Percentiles rank a stretch among this genome's conserved stretches.
These are phyloP conservation scores for Albatrellus sp. DNA, from an alignment of 1,284 basidiomycete species.

Conservation along the genomic window DNA sequence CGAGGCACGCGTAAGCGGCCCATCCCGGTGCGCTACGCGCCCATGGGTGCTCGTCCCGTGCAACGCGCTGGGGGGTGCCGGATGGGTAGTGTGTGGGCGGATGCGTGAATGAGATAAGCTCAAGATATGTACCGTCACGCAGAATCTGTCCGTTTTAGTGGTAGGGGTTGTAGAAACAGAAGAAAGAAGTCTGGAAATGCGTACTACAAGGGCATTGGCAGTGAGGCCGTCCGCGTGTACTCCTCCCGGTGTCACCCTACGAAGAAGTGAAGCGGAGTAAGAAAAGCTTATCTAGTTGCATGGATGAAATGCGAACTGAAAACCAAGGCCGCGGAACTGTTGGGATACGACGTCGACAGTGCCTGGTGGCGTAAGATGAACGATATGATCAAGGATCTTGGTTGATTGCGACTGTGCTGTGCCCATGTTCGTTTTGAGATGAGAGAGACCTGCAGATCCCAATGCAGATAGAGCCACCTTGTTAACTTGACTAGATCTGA, in stretches of 20 bases:
- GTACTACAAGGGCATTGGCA: conserved; percentile 49
- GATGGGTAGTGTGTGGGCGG: conserved; percentile 37
- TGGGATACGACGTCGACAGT: conserved; percentile 35
- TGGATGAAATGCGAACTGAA: conserved; percentile 31
- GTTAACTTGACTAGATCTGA: no score
- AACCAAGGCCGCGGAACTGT: conserved; percentile 48
- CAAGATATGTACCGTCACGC: conserved; percentile 49
- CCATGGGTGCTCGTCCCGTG: conserved; percentile 38
- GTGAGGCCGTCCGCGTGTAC: conserved; percentile 50
- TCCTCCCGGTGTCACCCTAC: conserved; percentile 50
- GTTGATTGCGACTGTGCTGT: conserved; percentile 21
- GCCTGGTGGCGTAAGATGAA: conserved; percentile 54
- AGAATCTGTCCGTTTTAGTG: conserved; percentile 30
- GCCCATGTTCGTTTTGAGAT: no score
- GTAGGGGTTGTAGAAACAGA: neutral
- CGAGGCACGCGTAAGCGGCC: conserved; percentile 54
- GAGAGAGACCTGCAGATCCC: no score
- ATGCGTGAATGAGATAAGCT: conserved; percentile 53
- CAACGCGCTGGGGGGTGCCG: conserved; percentile 27
- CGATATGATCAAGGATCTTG: conserved; percentile 49
- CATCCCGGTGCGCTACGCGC: conserved; percentile 41
- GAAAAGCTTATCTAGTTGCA: no score
- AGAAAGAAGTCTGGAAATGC: conserved; percentile 8
- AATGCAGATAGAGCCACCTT: no score
- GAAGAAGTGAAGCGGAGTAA: neutral